These are phyloP conservation scores for Dactylellina parvicollis DNA, from an alignment of 2,329 filamentous ascomycete species.

Conservation along the genomic window DNA sequence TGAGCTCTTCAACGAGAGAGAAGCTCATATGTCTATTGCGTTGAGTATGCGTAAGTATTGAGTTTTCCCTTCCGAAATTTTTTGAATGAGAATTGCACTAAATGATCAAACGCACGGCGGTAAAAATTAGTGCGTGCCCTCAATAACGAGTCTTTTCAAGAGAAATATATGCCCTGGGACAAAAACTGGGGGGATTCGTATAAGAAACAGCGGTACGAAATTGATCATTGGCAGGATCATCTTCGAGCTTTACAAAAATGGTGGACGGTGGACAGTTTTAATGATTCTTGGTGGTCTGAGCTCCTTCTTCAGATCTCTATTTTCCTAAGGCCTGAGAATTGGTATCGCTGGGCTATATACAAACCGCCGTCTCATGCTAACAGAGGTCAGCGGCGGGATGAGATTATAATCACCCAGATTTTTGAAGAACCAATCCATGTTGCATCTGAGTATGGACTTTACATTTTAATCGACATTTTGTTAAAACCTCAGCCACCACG, in stretches of 20 bases:
- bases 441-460: conserved; percentile 10
- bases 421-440: conserved; percentile 24
- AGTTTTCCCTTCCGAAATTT: neutral
- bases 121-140: conserved; percentile 21
- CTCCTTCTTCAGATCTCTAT: conserved; percentile 31
- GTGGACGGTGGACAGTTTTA: conserved; percentile 27
- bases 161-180: conserved; percentile 29
- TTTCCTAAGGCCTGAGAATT: conserved; percentile 36
- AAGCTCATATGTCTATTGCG: conserved; percentile 43
- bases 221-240: conserved; percentile 40
- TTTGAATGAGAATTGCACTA: neutral
- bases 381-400: neutral
- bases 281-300: conserved; percentile 44
- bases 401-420: neutral
- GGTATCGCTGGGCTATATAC: conserved; percentile 30
- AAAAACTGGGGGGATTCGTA: neutral
- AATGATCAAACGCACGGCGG: neutral
- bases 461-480: conserved; percentile 23
- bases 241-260: conserved; percentile 32
- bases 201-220: conserved; percentile 29
- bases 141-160: conserved; percentile 32
- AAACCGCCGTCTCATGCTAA: neutral
- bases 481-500: neutral
- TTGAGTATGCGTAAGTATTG: conserved; percentile 19
- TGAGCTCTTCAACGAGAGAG: conserved; percentile 33